A percentile compares a stretch with the other conserved stretches of the same genome.
Evolutionary conservation across 495 filamentous ascomycete genomes (phyloP).

Genomic region (Ramalina intermedia): DNA sequence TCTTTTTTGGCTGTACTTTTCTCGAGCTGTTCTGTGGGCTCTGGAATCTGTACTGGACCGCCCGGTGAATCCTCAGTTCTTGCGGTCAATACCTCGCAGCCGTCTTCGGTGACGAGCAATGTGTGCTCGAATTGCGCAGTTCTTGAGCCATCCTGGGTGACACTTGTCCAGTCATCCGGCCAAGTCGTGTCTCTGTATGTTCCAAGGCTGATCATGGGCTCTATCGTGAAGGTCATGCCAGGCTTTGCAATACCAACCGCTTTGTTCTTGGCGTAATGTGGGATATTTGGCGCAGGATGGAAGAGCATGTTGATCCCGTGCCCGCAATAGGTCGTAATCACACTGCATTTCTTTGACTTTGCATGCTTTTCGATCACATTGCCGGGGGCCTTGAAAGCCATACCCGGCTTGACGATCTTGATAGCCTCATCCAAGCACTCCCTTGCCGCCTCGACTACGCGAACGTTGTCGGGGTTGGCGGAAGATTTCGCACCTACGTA

Average conservation of each 20-base stretch:
- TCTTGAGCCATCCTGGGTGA: constrained; percentile 63
- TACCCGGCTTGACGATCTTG: constrained; percentile 72
- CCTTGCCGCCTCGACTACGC: constrained; percentile 71
- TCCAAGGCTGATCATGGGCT: constrained; percentile 80
- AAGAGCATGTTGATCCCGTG: constrained; percentile 80
- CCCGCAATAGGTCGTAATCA: constrained; percentile 80
- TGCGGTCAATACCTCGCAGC: constrained; percentile 86
- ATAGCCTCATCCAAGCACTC: constrained; percentile 76
- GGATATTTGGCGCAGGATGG: constrained; percentile 72
- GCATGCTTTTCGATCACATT: constrained; percentile 77
- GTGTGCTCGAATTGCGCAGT: constrained; percentile 95
- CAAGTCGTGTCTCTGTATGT: constrained; percentile 70
- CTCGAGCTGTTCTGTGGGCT: constrained; percentile 7
- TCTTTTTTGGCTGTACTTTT: not conserved
- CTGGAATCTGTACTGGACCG: constrained; percentile 60
- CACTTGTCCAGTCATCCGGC: constrained; percentile 86
- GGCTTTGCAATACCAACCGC: constrained; percentile 73
- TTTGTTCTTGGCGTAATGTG: constrained; percentile 86
- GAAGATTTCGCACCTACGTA: constrained; percentile 68
- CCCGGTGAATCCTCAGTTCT: constrained; percentile 69
- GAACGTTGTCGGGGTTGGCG: constrained; percentile 60
- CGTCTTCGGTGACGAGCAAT: constrained; percentile 80
- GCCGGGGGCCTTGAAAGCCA: constrained; percentile 71
- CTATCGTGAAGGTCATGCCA: constrained; percentile 88
- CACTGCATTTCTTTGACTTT: constrained; percentile 61